Percentiles rank a stretch among this genome's conserved stretches.
These are phyloP conservation scores for Crucihimalaya himalaica DNA, from an alignment of 345 rosid genomes.

Conservation along the genomic window DNA sequence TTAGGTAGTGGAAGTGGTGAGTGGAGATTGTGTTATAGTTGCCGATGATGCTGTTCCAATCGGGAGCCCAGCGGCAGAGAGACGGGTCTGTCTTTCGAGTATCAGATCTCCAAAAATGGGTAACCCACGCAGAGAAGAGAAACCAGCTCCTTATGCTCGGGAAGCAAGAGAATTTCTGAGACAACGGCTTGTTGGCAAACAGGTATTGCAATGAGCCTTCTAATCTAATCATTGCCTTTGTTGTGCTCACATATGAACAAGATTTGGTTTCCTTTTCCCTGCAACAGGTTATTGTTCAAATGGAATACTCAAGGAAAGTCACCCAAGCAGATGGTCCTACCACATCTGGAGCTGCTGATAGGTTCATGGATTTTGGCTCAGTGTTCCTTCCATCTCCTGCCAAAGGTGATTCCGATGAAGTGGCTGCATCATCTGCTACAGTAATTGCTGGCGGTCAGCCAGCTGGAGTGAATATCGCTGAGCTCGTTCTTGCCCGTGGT, in stretches of 20 bases:
- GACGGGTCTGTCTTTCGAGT: constrained; percentile 90
- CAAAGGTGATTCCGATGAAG: constrained; percentile 66
- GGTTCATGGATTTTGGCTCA: constrained; percentile 92
- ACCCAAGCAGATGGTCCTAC: constrained; percentile 61
- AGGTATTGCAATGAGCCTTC: constrained; percentile 44
- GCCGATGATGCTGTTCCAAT: constrained; percentile 89
- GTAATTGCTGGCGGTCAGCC: constrained; percentile 47
- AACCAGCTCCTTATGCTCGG: constrained; percentile 91
- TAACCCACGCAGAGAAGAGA: constrained; percentile 85
- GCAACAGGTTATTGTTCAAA: constrained; percentile 78
- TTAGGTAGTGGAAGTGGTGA: constrained; percentile 94
- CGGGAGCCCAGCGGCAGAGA: constrained; percentile 83
- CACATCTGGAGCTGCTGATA: constrained; percentile 59
- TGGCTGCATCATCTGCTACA: constrained; percentile 47
- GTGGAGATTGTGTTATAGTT: constrained; percentile 91
- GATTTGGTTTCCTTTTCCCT: not conserved
- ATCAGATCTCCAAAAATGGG: constrained; percentile 91
- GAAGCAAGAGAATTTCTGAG: constrained; percentile 92
- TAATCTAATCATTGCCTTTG: not conserved
- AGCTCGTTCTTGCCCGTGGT: constrained; percentile 78
- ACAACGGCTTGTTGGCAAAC: constrained; percentile 77
- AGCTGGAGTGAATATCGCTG: constrained; percentile 77
- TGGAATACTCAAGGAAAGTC: constrained; percentile 96
- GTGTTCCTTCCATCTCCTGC: constrained; percentile 67
- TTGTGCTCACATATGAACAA: not conserved